Evolutionary conservation across 2,329 filamentous ascomycete genomes (phyloP).

Genomic region (Thelonectria discophora): DNA sequence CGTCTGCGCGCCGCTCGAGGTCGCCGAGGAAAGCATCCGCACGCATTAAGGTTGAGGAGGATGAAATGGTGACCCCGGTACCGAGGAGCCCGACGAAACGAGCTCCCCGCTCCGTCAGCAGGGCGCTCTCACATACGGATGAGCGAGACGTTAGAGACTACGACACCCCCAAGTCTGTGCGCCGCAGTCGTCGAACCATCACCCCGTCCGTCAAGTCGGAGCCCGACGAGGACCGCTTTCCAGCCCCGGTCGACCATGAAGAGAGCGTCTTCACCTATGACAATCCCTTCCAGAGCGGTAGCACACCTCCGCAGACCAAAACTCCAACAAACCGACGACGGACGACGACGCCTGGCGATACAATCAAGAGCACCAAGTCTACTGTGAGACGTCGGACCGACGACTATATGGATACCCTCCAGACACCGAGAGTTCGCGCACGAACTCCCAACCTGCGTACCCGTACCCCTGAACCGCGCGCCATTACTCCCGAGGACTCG

Average conservation of each 20-base stretch:
- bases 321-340: constrained; percentile 60
- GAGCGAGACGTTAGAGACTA: constrained; percentile 53
- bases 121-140: constrained; percentile 63
- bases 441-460: constrained; percentile 37
- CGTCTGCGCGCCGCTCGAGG: constrained; percentile 60
- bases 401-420: constrained; percentile 37
- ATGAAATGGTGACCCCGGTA: constrained; percentile 50
- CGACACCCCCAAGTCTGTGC: constrained; percentile 51
- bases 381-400: constrained; percentile 56
- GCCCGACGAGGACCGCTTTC: constrained; percentile 49
- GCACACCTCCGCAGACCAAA: constrained; percentile 67
- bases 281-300: constrained; percentile 90
- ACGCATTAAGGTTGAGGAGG: constrained; percentile 62
- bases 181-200: constrained; percentile 61
- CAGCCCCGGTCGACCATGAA: constrained; percentile 54
- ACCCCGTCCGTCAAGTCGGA: constrained; percentile 66
- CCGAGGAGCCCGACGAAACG: constrained; percentile 63
- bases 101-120: constrained; percentile 62
- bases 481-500: constrained; percentile 30
- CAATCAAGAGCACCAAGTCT: constrained; percentile 53
- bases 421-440: constrained; percentile 55
- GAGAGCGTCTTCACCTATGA: constrained; percentile 81
- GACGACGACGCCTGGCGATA: constrained; percentile 57
- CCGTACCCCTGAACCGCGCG: constrained; percentile 49
- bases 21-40: constrained; percentile 65